Conservation (phyloP, 768 basidiomycete species). For the Cystofilobasidium macerans region DNA sequence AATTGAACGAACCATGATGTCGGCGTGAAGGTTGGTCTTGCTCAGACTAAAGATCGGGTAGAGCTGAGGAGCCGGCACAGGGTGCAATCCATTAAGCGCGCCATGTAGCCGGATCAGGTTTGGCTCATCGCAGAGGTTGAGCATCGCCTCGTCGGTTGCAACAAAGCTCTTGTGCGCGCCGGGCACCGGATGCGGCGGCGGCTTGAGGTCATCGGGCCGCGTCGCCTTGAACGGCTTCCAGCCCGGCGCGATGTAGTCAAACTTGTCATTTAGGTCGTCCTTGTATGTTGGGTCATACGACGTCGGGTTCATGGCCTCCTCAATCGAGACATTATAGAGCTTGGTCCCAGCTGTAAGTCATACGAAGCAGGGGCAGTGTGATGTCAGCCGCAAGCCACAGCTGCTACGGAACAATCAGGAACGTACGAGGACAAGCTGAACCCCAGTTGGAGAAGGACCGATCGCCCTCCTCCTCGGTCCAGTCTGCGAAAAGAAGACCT, state of each 20-base stretch:
- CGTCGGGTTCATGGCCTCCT: not conserved
- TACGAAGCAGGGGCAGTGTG: not conserved
- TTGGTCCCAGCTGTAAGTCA: not conserved
- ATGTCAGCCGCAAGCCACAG: not conserved
- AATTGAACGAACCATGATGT: conserved; percentile 29
- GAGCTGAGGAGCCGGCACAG: conserved; percentile 28
- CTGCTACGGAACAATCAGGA: not conserved
- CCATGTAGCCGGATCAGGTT: conserved; percentile 40
- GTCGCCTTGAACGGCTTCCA: not conserved
- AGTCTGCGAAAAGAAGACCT: not conserved
- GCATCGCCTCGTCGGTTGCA: conserved; percentile 43
- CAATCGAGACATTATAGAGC: conserved; percentile 3
- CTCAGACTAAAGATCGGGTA: conserved; percentile 33
- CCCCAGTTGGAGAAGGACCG: conserved; percentile 25
- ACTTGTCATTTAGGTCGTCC: not conserved
- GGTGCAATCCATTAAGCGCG: conserved; percentile 26
- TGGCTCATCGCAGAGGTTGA: conserved; percentile 48
- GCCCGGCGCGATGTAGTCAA: conserved; percentile 1
- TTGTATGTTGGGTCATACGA: not conserved
- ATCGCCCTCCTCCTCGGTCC: conserved; percentile 23
- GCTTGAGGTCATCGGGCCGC: not conserved
- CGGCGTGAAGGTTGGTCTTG: conserved; percentile 33
- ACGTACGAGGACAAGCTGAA: conserved; percentile 19
- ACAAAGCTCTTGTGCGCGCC: conserved; percentile 40
- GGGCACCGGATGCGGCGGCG: not conserved